These are phyloP conservation scores for Phaffia rhodozyma DNA, from an alignment of 1,284 basidiomycete genomes.

Conservation along the genomic window DNA sequence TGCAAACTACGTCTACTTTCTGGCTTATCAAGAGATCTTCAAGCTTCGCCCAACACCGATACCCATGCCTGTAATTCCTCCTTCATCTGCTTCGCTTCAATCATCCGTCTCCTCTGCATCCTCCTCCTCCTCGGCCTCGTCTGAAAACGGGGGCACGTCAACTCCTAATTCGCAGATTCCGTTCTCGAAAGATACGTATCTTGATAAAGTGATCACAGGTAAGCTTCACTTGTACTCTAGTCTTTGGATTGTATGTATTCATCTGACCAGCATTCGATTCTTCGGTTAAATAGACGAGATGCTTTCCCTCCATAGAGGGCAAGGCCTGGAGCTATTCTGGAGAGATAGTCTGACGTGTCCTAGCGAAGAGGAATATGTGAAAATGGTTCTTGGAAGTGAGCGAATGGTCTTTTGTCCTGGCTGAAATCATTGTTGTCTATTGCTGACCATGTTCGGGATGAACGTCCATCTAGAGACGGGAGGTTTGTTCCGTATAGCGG, in stretches of 20 bases:
- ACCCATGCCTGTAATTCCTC: neutral
- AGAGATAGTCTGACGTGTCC: constrained; percentile 84
- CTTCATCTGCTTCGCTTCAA: neutral
- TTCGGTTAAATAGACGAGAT: constrained; percentile 52
- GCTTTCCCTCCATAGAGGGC: constrained; percentile 81
- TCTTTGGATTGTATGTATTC: neutral
- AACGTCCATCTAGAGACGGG: constrained; percentile 64
- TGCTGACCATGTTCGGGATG: constrained; percentile 22
- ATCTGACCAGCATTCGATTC: neutral
- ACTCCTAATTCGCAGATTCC: too few species aligned
- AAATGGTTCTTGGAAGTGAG: constrained; percentile 93
- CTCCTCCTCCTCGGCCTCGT: too few species aligned
- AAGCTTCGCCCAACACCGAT: constrained; percentile 40
- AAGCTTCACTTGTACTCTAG: constrained; percentile 19
- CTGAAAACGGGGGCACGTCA: too few species aligned
- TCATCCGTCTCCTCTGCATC: neutral
- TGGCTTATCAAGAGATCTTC: constrained; percentile 67
- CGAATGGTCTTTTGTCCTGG: constrained; percentile 19
- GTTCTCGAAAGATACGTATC: constrained; percentile 31
- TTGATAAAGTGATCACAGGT: constrained; percentile 61
- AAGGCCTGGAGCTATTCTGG: constrained; percentile 92
- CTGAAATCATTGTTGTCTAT: constrained; percentile 18
- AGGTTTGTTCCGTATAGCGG: constrained; percentile 78
- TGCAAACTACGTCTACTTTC: constrained; percentile 93
- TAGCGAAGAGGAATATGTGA: constrained; percentile 84